Evolutionary conservation across 257 asterid genomes (phyloP).

Genomic region (Solanum tarapatanum): DNA sequence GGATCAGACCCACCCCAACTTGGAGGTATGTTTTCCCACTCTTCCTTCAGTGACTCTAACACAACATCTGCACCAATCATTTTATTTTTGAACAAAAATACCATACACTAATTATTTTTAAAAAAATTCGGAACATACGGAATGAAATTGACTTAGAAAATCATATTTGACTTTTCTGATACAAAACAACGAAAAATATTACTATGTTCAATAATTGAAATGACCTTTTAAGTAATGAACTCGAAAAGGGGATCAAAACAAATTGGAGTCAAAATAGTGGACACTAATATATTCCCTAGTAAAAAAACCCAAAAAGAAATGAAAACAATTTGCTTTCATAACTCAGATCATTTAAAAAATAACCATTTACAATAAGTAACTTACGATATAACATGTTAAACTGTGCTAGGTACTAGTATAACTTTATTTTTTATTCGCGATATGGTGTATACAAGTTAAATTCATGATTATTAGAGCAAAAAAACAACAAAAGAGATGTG

Average conservation of each 20-base stretch:
- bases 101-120: background rate
- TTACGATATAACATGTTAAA: background rate
- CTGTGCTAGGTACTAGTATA: background rate
- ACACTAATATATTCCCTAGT: background rate
- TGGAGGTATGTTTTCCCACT: conserved; percentile 2
- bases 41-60: background rate
- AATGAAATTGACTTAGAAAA: background rate
- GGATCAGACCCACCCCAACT: background rate
- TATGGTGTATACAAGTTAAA: background rate
- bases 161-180: background rate
- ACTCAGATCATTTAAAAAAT: background rate
- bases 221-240: background rate
- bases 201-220: too few species aligned
- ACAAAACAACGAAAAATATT: background rate
- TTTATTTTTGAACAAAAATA: background rate
- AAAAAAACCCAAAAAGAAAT: too few species aligned
- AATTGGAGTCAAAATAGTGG: too few species aligned
- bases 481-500: background rate
- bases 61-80: background rate
- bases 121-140: accelerated
- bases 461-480: background rate
- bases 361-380: too few species aligned
- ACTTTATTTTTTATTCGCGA: background rate
- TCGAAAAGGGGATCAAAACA: background rate
- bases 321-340: too few species aligned